A percentile compares a stretch with the other conserved stretches of the same genome.
phyloP scores from a whole-genome alignment of 2,329 filamentous ascomycete genomes.

The Coniochaeta hoffmannii region DNA sequence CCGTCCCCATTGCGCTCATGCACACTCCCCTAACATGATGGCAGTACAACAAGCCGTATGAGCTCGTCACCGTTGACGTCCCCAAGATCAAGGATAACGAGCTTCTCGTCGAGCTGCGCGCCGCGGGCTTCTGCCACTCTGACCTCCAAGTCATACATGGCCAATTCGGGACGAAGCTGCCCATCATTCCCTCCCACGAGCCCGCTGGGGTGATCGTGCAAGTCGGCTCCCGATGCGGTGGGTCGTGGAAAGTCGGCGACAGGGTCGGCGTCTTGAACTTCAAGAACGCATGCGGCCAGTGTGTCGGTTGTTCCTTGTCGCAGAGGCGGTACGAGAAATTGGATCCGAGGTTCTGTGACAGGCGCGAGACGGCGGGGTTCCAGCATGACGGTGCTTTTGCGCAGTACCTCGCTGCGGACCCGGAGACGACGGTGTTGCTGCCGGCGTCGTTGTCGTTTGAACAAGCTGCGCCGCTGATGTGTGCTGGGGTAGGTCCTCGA shows the following conservation, averaged over 20 bases:
- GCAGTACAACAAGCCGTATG: conserved; percentile 22
- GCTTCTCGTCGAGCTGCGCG: conserved; percentile 23
- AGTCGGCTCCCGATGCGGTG: conserved; percentile 16
- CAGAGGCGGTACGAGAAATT: conserved; percentile 8
- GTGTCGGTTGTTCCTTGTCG: conserved; percentile 19
- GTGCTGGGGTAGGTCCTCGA: conserved; percentile 20
- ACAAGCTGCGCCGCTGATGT: conserved; percentile 28
- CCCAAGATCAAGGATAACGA: conserved; percentile 18
- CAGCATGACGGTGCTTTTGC: conserved; percentile 26
- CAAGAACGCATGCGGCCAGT: conserved; percentile 22
- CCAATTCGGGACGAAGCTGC: conserved; percentile 19
- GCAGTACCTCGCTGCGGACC: conserved; percentile 24
- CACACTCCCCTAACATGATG: not conserved
- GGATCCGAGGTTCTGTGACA: conserved; percentile 24
- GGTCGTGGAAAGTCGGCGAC: conserved; percentile 22
- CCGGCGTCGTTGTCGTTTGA: conserved; percentile 20
- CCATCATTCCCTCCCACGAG: conserved; percentile 27
- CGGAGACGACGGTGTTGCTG: conserved; percentile 19
- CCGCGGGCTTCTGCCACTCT: conserved; percentile 29
- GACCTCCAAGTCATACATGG: conserved; percentile 27
- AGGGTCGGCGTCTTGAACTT: conserved; percentile 27
- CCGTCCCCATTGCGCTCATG: not conserved
- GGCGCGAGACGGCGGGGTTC: conserved; percentile 24
- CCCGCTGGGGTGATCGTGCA: conserved; percentile 23
- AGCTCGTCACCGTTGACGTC: conserved; percentile 11